Percentiles rank a stretch among this genome's conserved stretches.
Conservation (phyloP, 2,329 filamentous ascomycete species). For the Pseudogymnoascus verrucosus region DNA sequence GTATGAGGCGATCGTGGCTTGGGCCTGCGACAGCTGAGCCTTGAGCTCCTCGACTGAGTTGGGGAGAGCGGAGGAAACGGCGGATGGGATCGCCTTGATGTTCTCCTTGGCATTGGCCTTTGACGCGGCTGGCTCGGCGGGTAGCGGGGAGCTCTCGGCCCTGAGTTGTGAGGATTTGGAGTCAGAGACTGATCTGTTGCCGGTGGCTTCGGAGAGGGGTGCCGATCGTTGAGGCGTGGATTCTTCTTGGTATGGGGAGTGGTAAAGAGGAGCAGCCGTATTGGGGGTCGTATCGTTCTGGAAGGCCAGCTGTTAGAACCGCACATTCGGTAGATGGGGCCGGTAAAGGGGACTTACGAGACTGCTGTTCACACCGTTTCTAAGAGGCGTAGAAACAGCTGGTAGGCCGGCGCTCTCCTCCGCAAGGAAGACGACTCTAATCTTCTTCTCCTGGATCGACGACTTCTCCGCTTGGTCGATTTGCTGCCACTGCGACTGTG, state of each 20-base stretch:
- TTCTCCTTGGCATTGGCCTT: conserved; percentile 23
- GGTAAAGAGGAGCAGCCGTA: conserved; percentile 42
- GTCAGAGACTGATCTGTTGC: neutral
- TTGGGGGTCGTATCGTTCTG: conserved; percentile 20
- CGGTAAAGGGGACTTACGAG: conserved; percentile 7
- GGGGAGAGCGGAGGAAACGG: conserved; percentile 34
- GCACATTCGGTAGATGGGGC: neutral
- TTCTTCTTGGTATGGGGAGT: conserved; percentile 44
- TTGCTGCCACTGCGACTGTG: conserved; percentile 50
- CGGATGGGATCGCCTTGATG: conserved; percentile 35
- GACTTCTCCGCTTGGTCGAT: conserved; percentile 67
- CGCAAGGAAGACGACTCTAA: conserved; percentile 78
- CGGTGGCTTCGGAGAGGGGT: neutral
- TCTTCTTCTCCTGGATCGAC: conserved; percentile 86
- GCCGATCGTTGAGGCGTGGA: conserved; percentile 12
- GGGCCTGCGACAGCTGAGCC: conserved; percentile 65
- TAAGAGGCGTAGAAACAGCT: conserved; percentile 20
- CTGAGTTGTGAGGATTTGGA: neutral
- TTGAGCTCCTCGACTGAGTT: conserved; percentile 53
- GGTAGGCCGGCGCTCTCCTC: conserved; percentile 38
- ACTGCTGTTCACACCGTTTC: conserved; percentile 21
- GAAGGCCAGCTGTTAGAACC: neutral
- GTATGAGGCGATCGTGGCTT: conserved; percentile 62
- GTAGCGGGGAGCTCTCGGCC: neutral
- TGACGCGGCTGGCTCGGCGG: conserved; percentile 22